Conservation (phyloP, 164 flowering plant species). For the Dillenia turbinata region DNA sequence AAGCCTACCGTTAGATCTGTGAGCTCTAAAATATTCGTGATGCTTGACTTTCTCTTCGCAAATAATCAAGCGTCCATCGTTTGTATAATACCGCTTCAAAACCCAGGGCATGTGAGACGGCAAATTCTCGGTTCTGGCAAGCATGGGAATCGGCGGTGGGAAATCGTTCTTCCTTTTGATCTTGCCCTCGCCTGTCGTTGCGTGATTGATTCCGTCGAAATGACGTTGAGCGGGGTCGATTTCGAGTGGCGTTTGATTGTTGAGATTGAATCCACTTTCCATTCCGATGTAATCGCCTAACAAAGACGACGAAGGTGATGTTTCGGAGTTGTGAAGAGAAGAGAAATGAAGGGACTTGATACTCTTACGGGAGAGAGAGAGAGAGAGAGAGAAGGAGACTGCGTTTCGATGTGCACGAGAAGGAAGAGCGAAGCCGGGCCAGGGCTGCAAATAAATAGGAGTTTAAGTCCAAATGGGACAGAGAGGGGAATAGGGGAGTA, state of each 20-base stretch:
- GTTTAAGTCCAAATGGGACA: too few relatives aligned
- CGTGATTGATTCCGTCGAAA: background rate
- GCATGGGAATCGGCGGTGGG: constrained; percentile 34
- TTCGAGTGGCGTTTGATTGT: background rate
- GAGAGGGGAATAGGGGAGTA: too few relatives aligned
- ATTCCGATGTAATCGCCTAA: constrained; percentile 27
- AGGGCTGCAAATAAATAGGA: background rate
- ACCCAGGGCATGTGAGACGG: constrained; percentile 37
- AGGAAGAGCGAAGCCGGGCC: too few relatives aligned
- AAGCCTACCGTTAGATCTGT: constrained; percentile 35
- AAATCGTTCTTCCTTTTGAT: constrained; percentile 16
- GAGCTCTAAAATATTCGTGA: constrained; percentile 37
- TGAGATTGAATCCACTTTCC: constrained; percentile 25
- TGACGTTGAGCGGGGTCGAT: too few relatives aligned
- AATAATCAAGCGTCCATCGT: constrained; percentile 40
- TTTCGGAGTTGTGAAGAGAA: too few relatives aligned
- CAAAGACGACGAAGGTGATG: constrained; percentile 1
- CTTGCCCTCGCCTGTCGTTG: background rate
- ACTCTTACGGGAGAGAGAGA: background rate
- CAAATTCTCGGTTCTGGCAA: constrained; percentile 33
- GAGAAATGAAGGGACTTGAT: too few relatives aligned
- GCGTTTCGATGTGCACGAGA: background rate
- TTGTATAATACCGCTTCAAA: constrained; percentile 22
- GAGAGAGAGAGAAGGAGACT: background rate
- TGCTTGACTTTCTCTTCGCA: constrained; percentile 33